These are phyloP conservation scores for Durio zibethinus DNA, from an alignment of 345 rosid genomes.

Conservation along the genomic window DNA sequence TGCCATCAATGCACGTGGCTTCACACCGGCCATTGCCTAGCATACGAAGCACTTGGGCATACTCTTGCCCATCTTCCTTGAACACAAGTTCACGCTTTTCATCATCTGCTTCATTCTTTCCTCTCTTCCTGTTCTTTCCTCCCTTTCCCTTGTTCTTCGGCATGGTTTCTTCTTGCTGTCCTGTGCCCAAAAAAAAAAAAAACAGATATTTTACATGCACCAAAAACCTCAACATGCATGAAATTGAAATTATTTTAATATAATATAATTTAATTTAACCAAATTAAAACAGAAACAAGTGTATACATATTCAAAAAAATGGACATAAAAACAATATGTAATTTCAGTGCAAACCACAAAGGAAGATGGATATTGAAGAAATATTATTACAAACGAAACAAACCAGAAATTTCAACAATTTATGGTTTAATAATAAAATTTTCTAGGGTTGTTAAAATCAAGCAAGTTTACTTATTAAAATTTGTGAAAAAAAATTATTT, in stretches of 20 bases:
- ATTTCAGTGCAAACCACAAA: background rate
- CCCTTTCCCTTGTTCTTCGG: slow-evolving; percentile 72
- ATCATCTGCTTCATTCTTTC: slow-evolving; percentile 61
- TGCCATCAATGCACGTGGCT: slow-evolving; percentile 54
- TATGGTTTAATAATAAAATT: background rate
- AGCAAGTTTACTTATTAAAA: background rate
- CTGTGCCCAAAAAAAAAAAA: background rate
- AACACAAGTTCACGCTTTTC: slow-evolving; percentile 58
- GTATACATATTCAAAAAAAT: background rate
- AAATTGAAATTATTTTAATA: background rate
- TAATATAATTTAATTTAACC: background rate
- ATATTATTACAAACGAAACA: background rate
- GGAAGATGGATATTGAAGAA: background rate
- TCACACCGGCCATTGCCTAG: slow-evolving; percentile 60
- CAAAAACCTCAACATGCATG: background rate
- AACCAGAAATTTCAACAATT: background rate
- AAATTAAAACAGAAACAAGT: background rate
- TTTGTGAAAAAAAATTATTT: background rate
- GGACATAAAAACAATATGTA: background rate
- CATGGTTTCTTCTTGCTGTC: slow-evolving; percentile 21
- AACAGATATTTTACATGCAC: background rate
- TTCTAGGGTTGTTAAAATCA: background rate
- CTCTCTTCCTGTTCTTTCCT: slow-evolving; percentile 64
- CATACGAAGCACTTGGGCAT: slow-evolving; percentile 54
- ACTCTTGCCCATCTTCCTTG: slow-evolving; percentile 60